phyloP scores from a whole-genome alignment of 768 basidiomycete genomes.

The Agrocybe pediades region DNA sequence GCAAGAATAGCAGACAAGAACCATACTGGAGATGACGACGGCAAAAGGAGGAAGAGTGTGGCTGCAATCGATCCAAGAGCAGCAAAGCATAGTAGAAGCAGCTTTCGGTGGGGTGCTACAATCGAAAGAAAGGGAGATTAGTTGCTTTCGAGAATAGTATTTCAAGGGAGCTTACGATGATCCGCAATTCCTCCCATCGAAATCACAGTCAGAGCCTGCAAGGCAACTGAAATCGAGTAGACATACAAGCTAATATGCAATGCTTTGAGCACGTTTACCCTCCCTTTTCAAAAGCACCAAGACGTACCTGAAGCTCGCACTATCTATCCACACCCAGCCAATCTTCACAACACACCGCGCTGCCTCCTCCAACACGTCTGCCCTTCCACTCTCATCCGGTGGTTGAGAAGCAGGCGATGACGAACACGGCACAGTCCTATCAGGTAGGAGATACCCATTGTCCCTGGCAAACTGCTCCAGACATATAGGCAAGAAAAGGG shows the following conservation, averaged over 20 bases:
- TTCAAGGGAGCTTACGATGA: constrained; percentile 58
- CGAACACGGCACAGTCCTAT: constrained; percentile 62
- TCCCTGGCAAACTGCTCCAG: constrained; percentile 89
- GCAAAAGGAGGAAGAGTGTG: constrained; percentile 69
- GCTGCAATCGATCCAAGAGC: constrained; percentile 69
- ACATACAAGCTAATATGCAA: constrained; percentile 85
- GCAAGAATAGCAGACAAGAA: constrained; percentile 68
- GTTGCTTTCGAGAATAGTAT: no score
- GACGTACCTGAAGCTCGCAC: constrained; percentile 84
- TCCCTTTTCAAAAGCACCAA: background rate
- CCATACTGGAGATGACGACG: constrained; percentile 75
- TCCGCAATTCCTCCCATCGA: constrained; percentile 93
- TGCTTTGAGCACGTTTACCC: background rate
- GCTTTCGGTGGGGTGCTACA: constrained; percentile 69
- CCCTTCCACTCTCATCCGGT: constrained; percentile 12
- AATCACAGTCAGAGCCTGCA: constrained; percentile 94
- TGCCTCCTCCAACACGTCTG: constrained; percentile 23
- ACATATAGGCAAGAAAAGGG: constrained; percentile 81
- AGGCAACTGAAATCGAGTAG: constrained; percentile 83
- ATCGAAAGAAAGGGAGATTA: background rate
- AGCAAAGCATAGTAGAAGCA: constrained; percentile 76
- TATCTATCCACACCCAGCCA: constrained; percentile 87
- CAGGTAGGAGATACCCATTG: constrained; percentile 79
- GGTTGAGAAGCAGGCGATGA: constrained; percentile 16
- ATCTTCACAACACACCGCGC: constrained; percentile 80